Conservation (phyloP, 352 stramenopile genomes). For the Globisporangium irregulare region DNA sequence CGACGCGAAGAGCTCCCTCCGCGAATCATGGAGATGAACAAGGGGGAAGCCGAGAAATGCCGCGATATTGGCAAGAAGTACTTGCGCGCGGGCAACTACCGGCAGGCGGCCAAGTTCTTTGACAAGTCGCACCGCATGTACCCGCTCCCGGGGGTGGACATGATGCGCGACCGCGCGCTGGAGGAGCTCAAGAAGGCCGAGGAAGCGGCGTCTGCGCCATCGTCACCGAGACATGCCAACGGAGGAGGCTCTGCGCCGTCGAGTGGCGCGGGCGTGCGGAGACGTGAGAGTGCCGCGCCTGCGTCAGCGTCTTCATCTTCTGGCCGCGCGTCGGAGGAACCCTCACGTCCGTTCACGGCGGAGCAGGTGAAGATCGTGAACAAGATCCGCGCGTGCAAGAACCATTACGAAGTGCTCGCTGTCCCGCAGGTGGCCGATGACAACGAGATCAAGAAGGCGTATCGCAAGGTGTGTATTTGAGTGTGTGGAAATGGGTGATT, state of each 20-base stretch:
- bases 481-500: background rate
- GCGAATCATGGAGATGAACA: slow-evolving; percentile 85
- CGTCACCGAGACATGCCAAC: slow-evolving; percentile 15
- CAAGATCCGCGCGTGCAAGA: slow-evolving; percentile 87
- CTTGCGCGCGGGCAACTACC: slow-evolving; percentile 79
- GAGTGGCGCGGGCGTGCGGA: slow-evolving; percentile 31
- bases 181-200: slow-evolving; percentile 50
- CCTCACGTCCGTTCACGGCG: slow-evolving; percentile 61
- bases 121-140: slow-evolving; percentile 91
- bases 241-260: background rate
- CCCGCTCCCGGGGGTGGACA: slow-evolving; percentile 80
- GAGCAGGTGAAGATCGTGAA: slow-evolving; percentile 84
- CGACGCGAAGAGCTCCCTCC: slow-evolving; percentile 6
- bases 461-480: slow-evolving; percentile 68
- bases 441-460: slow-evolving; percentile 90
- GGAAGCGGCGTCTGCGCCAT: slow-evolving; percentile 22
- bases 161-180: slow-evolving; percentile 70
- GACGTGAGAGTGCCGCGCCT: slow-evolving; percentile 4
- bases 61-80: slow-evolving; percentile 88
- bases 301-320: slow-evolving; percentile 4
- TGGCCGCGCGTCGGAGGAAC: slow-evolving; percentile 29
- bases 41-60: slow-evolving; percentile 90
- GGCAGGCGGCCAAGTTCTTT: slow-evolving; percentile 91
- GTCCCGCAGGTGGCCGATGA: slow-evolving; percentile 73
- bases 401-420: slow-evolving; percentile 86